Base-by-base conservation (phyloP, 768 basidiomycete species). In the Nevesoporus exiguus region DNA sequence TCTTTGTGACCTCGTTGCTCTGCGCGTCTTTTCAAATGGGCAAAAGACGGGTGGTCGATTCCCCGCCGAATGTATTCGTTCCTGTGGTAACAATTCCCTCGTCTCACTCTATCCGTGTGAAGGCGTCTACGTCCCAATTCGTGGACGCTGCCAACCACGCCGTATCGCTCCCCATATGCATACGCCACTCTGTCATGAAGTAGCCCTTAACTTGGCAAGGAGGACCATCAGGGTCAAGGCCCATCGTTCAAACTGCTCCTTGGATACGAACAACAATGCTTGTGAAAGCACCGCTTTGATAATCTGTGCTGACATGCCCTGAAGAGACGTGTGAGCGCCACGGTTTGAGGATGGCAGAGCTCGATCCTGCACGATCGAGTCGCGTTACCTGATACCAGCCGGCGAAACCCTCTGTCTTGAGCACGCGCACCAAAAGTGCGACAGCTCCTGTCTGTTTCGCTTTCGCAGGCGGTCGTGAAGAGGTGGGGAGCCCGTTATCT, bases 301-400 rank as follows among this genome's bases (percentile, higher is more conserved):
- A 53, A 98, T 94, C 71, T 99, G 97, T 0, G 97, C 95, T 60
- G 88, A 80, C 90, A 99, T 95, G 11, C 97, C 97, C 88, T 95
- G 39, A 9, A n/a, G 7, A 50, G 9, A 31, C 13, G n/a, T 6
- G 21, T 57, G 45, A 47, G 37, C 22, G 21, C 47, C 17, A 24
- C 17, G 3, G 22, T n/a, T 47, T 29, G 17, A 30, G 17, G 3
- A 22, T 6, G 27, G 3, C 17, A 27, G 15, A 27, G 15, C 6
- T 17, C 6, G 29, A 29, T 29, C 56, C 43, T 25, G 33, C 19
- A 2, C 11, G 43, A 40, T 49, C 36, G 34, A 13, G 39, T 17
- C 29, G 9, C n/a, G 15, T 43, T 40, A 91, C 93, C 84, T 93
- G 91, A 70, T 99, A 99, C 93, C 93, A 96, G 25, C 97, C 97